Conservation (phyloP, 768 basidiomycete genomes). For the Tulasnella sp. region DNA sequence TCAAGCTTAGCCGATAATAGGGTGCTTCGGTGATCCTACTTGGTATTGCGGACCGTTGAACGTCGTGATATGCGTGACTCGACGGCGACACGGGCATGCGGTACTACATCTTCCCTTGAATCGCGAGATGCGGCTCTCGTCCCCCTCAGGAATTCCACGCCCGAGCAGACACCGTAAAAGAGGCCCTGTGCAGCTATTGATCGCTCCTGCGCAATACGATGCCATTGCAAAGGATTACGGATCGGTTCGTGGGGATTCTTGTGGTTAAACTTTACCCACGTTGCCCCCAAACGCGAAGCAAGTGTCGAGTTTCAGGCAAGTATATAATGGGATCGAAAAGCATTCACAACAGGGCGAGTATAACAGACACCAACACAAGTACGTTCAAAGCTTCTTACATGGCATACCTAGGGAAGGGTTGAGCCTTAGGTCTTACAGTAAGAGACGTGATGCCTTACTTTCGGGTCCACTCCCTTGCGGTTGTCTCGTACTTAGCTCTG, state of each 20-base stretch:
- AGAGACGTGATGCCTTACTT: conserved; percentile 60
- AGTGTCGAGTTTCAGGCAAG: neutral
- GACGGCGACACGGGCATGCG: no score
- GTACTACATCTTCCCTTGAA: no score
- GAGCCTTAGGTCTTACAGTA: neutral
- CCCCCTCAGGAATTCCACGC: neutral
- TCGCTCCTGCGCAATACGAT: neutral
- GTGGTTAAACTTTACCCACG: neutral
- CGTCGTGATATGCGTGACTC: neutral
- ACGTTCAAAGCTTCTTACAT: conserved; percentile 5
- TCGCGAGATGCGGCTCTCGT: neutral
- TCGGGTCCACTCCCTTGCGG: conserved; percentile 98
- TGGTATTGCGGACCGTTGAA: neutral
- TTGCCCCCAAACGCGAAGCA: neutral
- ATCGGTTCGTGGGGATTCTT: neutral
- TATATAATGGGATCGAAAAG: neutral
- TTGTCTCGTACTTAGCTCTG: conserved; percentile 92
- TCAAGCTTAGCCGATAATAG: neutral
- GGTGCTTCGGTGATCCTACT: neutral
- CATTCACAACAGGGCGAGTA: neutral
- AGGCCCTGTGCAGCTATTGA: neutral
- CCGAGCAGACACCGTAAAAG: neutral
- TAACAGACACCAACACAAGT: neutral
- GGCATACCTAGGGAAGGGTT: conserved; percentile 3
- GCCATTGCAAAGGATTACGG: neutral